These are phyloP conservation scores for Ceratocystis alfenasii DNA, from an alignment of 2,329 filamentous ascomycete species.

Conservation along the genomic window DNA sequence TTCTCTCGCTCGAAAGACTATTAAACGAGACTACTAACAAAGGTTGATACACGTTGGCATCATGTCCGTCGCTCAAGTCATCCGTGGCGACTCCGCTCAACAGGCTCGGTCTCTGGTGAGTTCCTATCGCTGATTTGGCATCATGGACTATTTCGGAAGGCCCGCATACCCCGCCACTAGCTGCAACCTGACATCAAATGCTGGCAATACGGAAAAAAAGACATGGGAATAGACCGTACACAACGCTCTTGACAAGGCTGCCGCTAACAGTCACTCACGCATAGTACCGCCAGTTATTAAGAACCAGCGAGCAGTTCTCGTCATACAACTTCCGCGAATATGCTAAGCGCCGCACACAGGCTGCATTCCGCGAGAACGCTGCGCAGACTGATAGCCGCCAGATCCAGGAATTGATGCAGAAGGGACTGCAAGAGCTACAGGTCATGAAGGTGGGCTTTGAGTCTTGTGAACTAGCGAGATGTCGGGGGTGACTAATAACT, in stretches of 20 bases:
- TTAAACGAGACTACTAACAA: background rate
- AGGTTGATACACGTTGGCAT: conserved; percentile 17
- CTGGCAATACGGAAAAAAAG: too few species aligned
- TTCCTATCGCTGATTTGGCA: conserved; percentile 20
- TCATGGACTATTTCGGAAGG: background rate
- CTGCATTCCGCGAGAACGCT: conserved; percentile 77
- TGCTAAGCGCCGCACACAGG: conserved; percentile 75
- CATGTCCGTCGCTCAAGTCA: conserved; percentile 32
- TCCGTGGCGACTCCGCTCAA: conserved; percentile 44
- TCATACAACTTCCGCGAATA: conserved; percentile 98
- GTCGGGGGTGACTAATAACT: background rate
- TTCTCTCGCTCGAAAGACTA: background rate
- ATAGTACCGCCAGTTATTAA: conserved; percentile 84
- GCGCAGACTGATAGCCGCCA: conserved; percentile 58
- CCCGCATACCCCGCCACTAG: background rate
- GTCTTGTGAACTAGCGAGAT: too few species aligned
- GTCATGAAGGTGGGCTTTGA: conserved; percentile 64
- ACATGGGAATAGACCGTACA: background rate
- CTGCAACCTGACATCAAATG: background rate
- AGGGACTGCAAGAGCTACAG: conserved; percentile 75
- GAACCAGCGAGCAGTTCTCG: conserved; percentile 75
- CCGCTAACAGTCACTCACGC: background rate
- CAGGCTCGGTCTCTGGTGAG: conserved; percentile 47
- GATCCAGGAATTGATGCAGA: conserved; percentile 81
- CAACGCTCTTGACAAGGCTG: background rate